Evolutionary conservation across 805 yeast species (phyloP), one percentile per base, ranked within the genome.

Genomic region (Jamesozyma lodderae): DNA sequence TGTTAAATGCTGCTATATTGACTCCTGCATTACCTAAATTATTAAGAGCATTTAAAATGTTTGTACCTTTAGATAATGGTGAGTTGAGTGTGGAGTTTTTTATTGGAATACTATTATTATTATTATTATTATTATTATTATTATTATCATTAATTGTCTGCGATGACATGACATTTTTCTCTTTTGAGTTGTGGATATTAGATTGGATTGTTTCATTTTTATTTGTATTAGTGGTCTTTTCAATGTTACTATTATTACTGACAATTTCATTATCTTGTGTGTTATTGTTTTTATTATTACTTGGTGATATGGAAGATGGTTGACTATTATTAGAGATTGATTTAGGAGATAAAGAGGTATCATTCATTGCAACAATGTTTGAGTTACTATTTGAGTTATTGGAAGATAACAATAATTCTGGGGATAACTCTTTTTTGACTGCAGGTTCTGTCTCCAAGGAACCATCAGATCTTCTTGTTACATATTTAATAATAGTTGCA

Each of bases 381-480:
- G 6, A 5, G 8, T 29, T n/a, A 4, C 16, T 7, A n/a, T n/a
- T n/a, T 26, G 29, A 11, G 9, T 9, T 26, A 7, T 6, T 9
- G 31, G 6, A 8, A 15, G 18, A 6, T 14, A 15, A 14, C 19
- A 14, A 15, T 13, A 6, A 15, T 11, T 25, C 33, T n/a, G 6
- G 4, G 5, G 34, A 31, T 9, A 4, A 4, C 18, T 31, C 36
- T 4, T 6, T 14, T 14, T 31, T 31, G 18, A 31, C 27, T 31
- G 23, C 33, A 36, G 9, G 40, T 37, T 3, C 22, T 6, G 30
- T 8, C 9, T 33, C 44, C 3, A 33, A 19, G 6, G 44, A 19
- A 10, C 47, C 51, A 23, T 45, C 53, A 1, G 44, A 36, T 7
- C 41, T 48, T 34, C 38, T 41, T 1, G 48, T 42, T 10, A 47